These are phyloP conservation scores for Rosa persica DNA, from an alignment of 306 rosid species.

Conservation along the genomic window DNA sequence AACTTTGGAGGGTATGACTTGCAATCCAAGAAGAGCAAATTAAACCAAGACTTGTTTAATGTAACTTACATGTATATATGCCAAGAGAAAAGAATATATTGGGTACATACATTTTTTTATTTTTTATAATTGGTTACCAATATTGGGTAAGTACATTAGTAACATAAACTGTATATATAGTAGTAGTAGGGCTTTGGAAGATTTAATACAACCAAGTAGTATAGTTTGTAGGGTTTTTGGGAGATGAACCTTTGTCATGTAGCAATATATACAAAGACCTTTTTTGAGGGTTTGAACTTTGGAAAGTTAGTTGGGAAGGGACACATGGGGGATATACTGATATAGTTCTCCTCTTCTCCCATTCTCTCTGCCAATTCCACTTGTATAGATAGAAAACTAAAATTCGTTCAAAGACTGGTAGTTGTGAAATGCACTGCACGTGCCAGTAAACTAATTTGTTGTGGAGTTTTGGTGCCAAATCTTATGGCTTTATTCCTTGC, in stretches of 20 bases:
- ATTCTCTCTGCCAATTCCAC: too few species aligned
- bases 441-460: constrained; percentile 6
- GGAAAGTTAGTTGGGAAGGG: constrained; percentile 35
- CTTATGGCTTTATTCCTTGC: background rate
- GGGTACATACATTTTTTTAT: background rate
- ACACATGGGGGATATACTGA: background rate
- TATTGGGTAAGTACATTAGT: background rate
- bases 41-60: background rate
- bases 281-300: background rate
- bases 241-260: constrained; percentile 7
- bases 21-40: background rate
- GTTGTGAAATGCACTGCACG: constrained; percentile 20
- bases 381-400: background rate
- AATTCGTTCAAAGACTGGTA: constrained; percentile 28
- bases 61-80: background rate
- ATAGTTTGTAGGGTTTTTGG: background rate
- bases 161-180: background rate
- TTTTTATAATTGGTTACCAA: too few species aligned
- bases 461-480: background rate
- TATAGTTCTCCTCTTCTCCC: too few species aligned
- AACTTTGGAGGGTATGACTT: constrained; percentile 10
- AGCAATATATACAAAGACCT: background rate
- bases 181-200: background rate
- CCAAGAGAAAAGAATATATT: background rate
- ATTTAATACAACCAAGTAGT: background rate